Percentiles rank a stretch among this genome's conserved stretches.
These are phyloP conservation scores for Aegilops longissima DNA, from an alignment of 176 grass and related monocot species.

Conservation along the genomic window DNA sequence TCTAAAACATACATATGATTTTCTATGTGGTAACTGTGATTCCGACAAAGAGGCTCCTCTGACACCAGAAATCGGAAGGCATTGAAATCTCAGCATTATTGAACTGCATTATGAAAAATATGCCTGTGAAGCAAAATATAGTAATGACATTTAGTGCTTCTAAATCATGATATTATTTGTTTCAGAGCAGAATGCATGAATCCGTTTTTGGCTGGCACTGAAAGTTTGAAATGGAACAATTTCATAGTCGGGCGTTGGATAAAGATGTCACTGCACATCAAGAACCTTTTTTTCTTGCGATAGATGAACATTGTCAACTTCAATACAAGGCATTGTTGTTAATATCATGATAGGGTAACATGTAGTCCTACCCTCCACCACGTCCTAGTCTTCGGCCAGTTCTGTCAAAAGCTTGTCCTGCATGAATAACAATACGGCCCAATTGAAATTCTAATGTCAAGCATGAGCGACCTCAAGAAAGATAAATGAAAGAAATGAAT, in stretches of 20 bases:
- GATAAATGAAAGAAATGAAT: not conserved
- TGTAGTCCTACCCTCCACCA: conserved; percentile 76
- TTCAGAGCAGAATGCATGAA: not conserved
- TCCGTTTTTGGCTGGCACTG: not conserved
- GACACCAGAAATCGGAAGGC: not conserved
- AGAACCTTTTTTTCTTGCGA: not conserved
- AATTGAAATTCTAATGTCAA: not conserved
- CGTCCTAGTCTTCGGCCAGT: conserved; percentile 82
- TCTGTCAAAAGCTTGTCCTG: conserved; percentile 92
- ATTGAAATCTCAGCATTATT: conserved; percentile 4
- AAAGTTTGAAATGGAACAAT: conserved; percentile 5
- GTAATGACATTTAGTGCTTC: not conserved
- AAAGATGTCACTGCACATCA: not conserved
- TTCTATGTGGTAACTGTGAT: not conserved
- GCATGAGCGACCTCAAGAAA: not conserved
- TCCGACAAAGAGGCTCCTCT: not conserved
- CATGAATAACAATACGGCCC: conserved; percentile 31
- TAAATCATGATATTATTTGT: conserved; percentile 2
- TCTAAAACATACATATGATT: not conserved
- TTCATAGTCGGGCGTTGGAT: not conserved
- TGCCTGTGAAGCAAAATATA: not conserved
- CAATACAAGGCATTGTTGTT: not conserved
- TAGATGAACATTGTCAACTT: conserved; percentile 21
- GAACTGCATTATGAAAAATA: not conserved
- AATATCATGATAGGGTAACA: conserved; percentile 3